Evolutionary conservation across 495 filamentous ascomycete genomes (phyloP).

Genomic region (Darksidea phi): DNA sequence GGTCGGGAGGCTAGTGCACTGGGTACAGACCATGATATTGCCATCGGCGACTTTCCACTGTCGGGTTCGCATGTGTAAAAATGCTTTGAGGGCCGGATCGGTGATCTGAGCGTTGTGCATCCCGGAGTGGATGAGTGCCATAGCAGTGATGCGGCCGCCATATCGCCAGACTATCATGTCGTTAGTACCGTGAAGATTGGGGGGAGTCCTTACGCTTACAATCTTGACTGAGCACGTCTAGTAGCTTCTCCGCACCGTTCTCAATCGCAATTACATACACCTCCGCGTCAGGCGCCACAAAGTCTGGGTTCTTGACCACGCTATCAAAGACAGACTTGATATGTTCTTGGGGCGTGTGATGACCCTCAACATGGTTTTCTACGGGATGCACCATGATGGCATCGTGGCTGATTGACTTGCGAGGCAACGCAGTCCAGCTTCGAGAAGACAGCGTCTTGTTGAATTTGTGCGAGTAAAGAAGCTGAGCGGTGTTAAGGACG

Average conservation of each 20-base stretch:
- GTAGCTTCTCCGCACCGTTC: slow-evolving; percentile 34
- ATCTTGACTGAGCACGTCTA: slow-evolving; percentile 26
- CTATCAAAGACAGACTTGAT: slow-evolving; percentile 38
- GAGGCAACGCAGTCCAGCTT: slow-evolving; percentile 38
- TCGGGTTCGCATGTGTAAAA: slow-evolving; percentile 28
- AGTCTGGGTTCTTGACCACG: slow-evolving; percentile 35
- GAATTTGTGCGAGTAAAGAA: slow-evolving; percentile 38
- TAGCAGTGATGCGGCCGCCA: slow-evolving; percentile 21
- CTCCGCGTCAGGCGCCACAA: slow-evolving; percentile 38
- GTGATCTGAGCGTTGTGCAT: slow-evolving; percentile 2
- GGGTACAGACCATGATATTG: neutral
- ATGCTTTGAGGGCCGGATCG: slow-evolving; percentile 15
- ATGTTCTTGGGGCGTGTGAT: slow-evolving; percentile 38
- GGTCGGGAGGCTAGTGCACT: neutral
- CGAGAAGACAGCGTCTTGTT: slow-evolving; percentile 32
- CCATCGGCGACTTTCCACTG: slow-evolving; percentile 14
- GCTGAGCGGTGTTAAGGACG: slow-evolving; percentile 43
- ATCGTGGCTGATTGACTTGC: slow-evolving; percentile 32
- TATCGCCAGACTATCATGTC: slow-evolving; percentile 14
- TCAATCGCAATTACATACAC: slow-evolving; percentile 43
- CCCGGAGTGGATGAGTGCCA: slow-evolving; percentile 21
- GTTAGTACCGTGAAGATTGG: slow-evolving; percentile 1
- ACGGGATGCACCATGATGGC: slow-evolving; percentile 18
- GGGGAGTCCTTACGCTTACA: slow-evolving; percentile 18
- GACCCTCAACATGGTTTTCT: slow-evolving; percentile 38